Evolutionary conservation across 2,329 filamentous ascomycete genomes (phyloP), one percentile per base, ranked within the genome.

Genomic region (Fusarium tupiense): DNA sequence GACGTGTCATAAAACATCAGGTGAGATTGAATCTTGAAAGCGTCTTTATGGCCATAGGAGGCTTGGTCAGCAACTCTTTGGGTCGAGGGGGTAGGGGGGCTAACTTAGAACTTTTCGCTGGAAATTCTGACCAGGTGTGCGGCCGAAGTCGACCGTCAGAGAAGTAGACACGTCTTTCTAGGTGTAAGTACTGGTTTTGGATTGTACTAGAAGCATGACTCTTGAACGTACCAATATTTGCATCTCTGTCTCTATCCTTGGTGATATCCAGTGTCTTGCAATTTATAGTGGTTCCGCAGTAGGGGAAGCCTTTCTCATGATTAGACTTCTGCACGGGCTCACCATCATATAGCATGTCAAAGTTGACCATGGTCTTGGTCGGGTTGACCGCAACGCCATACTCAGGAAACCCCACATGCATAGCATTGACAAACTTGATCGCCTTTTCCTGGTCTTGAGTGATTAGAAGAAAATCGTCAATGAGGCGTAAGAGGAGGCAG

Each of bases 381-480:
- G 89, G 85, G 79, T 93, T 96, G 61, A 98, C 91, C 9, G 86
- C 82, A 8, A 98, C 92, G 8, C 96, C 96, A 79, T 97, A 98
- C 40, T 91, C 88, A 0, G 92, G 89, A 41, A 96, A 82, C 5
- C 95, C 96, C 2, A 83, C 82, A 76, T 97, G 92, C 95, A 99
- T 98, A 22, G 89, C 87, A 66, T 91, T 85, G 26, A 98, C 86
- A 79, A 99, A 98, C 3, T 84, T 85, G 66, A 86, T 86, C 0
- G 94, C 96, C 77, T 95, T 90, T 13, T 81, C 74, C 61, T 83
- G 85, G 56, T 94, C 88, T 0, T 91, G 91, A 1, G 93, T 98
- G 77, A 99, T 91, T 52, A 99, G 89, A 9, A 98, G 86, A 76
- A 98, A 99, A 78, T 99, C 96, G 76, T 99, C 96, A 47, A 97